A percentile compares a stretch with the other conserved stretches of the same genome.
Conservation (phyloP, 1,139 yeast species). For the Candida sp. region DNA sequence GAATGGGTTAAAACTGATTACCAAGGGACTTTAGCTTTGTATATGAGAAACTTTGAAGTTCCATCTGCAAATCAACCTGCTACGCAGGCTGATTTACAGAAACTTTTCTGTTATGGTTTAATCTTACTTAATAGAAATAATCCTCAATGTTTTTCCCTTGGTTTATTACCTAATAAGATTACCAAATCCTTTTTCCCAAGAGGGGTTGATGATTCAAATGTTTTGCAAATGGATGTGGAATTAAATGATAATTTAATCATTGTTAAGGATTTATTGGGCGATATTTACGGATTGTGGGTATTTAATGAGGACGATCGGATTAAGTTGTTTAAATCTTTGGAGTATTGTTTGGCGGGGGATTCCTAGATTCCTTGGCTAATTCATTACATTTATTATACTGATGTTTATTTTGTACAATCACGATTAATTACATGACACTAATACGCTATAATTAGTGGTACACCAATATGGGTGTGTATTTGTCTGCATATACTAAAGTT, state of each 20-base stretch:
- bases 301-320: conserved; percentile 74
- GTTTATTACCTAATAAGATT: conserved; percentile 62
- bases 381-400: too few relatives aligned
- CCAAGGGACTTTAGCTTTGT: conserved; percentile 81
- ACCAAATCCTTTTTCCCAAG: conserved; percentile 40
- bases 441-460: too few relatives aligned
- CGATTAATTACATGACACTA: too few relatives aligned
- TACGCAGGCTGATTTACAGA: conserved; percentile 39
- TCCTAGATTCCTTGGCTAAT: conserved; percentile 5
- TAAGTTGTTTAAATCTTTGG: conserved; percentile 55
- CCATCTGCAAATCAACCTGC: conserved; percentile 20
- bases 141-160: conserved; percentile 78
- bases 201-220: conserved; percentile 40
- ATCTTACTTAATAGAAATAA: conserved; percentile 71
- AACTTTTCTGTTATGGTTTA: conserved; percentile 71
- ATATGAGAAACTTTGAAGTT: conserved; percentile 54
- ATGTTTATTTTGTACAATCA: too few relatives aligned
- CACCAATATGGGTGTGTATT: too few relatives aligned
- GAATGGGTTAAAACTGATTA: conserved; percentile 82
- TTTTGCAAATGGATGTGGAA: conserved; percentile 64
- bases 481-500: too few relatives aligned
- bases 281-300: conserved; percentile 87
- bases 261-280: conserved; percentile 71
- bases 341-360: conserved; percentile 49
- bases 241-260: conserved; percentile 78